These are phyloP conservation scores for Acorus calamus DNA, from an alignment of 106 monocot genomes.

Conservation along the genomic window DNA sequence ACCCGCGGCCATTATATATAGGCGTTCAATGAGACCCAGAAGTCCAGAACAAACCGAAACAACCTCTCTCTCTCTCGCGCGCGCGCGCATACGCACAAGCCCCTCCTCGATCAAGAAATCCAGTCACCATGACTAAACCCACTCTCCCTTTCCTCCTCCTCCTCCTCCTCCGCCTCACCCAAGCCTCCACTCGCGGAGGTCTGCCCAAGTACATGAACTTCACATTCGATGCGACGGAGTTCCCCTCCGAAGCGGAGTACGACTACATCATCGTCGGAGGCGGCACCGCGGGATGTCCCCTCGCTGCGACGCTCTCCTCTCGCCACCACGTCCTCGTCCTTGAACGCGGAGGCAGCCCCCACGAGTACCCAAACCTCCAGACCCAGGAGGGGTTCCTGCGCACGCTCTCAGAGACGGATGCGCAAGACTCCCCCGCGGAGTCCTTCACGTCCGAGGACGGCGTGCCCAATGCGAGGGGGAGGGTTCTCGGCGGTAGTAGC, in stretches of 20 bases:
- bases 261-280: constrained; percentile 80
- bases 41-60: too few relatives aligned
- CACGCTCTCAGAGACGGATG: constrained; percentile 20
- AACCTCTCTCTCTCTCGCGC: too few relatives aligned
- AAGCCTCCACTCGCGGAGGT: too few relatives aligned
- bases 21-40: too few relatives aligned
- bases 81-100: too few relatives aligned
- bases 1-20: too few relatives aligned
- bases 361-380: constrained; percentile 44
- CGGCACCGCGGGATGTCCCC: constrained; percentile 71
- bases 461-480: constrained; percentile 60
- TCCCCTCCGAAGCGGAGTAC: constrained; percentile 42
- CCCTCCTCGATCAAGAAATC: too few relatives aligned
- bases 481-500: constrained; percentile 59
- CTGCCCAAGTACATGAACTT: constrained; percentile 25
- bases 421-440: constrained; percentile 49
- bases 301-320: constrained; percentile 58
- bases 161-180: background rate
- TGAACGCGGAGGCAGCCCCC: constrained; percentile 59
- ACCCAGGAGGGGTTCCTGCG: constrained; percentile 46
- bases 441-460: constrained; percentile 62
- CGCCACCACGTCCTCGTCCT: constrained; percentile 41
- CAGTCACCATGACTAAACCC: too few relatives aligned
- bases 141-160: background rate
- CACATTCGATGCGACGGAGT: constrained; percentile 41